Evolutionary conservation across 768 basidiomycete species (phyloP).

Genomic region (Xerocomellus intermedius): DNA sequence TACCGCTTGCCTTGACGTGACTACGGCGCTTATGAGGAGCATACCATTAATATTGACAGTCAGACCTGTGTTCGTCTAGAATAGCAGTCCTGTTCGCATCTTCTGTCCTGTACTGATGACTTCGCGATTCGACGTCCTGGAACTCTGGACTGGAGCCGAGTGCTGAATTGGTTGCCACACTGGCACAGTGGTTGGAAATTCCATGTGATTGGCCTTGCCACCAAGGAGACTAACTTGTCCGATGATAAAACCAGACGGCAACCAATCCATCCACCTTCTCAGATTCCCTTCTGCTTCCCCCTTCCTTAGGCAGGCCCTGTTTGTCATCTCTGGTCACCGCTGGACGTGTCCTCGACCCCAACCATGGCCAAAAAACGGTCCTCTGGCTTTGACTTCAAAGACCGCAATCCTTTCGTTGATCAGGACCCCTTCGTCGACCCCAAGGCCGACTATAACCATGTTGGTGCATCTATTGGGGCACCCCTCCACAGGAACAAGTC

Average conservation of each 20-base stretch:
- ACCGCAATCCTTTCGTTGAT: constrained; percentile 47
- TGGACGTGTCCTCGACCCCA: constrained; percentile 14
- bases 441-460: constrained; percentile 28
- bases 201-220: constrained; percentile 8
- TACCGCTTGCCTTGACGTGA: too few species aligned
- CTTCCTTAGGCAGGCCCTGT: constrained; percentile 31
- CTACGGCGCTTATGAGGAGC: too few species aligned
- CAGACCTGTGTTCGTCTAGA: too few species aligned
- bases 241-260: constrained; percentile 4
- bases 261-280: background rate
- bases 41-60: too few species aligned
- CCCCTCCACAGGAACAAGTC: constrained; percentile 83
- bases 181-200: constrained; percentile 1
- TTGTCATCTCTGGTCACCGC: constrained; percentile 11
- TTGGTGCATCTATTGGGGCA: constrained; percentile 27
- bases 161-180: background rate
- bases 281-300: constrained; percentile 1
- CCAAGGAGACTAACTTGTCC: background rate
- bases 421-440: constrained; percentile 48
- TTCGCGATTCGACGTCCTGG: background rate
- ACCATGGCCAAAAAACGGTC: constrained; percentile 44
- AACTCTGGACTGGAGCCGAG: too few species aligned
- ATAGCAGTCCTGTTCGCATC: background rate
- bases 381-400: constrained; percentile 70
- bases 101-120: background rate